These are phyloP conservation scores for Puccinia polysora DNA, from an alignment of 1,284 basidiomycete species.

Conservation along the genomic window DNA sequence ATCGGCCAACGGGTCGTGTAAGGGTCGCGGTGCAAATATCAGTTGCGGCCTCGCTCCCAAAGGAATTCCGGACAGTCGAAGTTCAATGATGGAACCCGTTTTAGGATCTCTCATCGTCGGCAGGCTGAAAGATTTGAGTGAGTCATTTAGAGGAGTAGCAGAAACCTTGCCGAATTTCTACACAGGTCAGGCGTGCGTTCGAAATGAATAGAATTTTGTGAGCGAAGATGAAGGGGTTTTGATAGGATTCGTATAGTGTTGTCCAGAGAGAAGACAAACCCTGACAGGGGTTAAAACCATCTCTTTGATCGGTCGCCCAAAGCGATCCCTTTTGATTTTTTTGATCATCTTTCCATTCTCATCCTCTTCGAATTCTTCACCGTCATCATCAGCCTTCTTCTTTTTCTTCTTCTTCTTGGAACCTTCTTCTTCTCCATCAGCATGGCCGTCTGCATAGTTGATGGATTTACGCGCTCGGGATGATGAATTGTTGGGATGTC, in stretches of 20 bases:
- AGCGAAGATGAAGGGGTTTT: neutral
- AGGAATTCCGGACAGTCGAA: constrained; percentile 66
- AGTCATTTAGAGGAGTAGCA: constrained; percentile 45
- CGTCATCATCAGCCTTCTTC: constrained; percentile 29
- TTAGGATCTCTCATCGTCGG: constrained; percentile 74
- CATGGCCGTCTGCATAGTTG: constrained; percentile 23
- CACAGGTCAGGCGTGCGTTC: neutral
- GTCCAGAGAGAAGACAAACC: constrained; percentile 9
- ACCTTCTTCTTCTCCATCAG: constrained; percentile 15
- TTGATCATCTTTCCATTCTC: constrained; percentile 40
- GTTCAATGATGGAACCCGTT: constrained; percentile 67
- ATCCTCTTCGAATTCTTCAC: constrained; percentile 36
- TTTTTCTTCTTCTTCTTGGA: constrained; percentile 38
- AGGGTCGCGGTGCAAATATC: constrained; percentile 78
- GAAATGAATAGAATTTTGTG: too few species aligned
- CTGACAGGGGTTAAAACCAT: constrained; percentile 20
- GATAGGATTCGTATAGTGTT: neutral
- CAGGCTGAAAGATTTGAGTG: constrained; percentile 64
- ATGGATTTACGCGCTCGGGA: constrained; percentile 24
- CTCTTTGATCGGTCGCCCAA: constrained; percentile 42
- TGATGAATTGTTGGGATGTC: constrained; percentile 6
- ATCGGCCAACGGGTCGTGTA: constrained; percentile 95
- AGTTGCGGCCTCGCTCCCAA: constrained; percentile 80
- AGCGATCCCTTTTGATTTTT: constrained; percentile 38
- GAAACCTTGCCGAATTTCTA: constrained; percentile 34